Conservation (phyloP, 2,329 filamentous ascomycete genomes). For the Fusarium citri region DNA sequence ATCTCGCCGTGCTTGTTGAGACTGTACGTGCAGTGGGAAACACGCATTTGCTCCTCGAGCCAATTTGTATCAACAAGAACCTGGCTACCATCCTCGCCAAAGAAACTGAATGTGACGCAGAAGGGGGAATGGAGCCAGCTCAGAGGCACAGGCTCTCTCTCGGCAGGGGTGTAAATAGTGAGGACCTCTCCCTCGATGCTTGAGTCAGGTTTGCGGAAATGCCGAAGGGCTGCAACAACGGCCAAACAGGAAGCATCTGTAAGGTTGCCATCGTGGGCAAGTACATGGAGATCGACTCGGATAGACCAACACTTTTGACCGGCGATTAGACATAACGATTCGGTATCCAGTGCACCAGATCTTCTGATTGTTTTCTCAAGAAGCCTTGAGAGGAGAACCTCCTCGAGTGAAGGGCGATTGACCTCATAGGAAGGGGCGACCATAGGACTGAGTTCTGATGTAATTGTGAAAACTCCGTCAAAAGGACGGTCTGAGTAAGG, state of each 20-base stretch:
- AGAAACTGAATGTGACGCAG: constrained; percentile 91
- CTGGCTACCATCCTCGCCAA: constrained; percentile 73
- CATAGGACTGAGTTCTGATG: constrained; percentile 92
- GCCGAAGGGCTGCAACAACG: constrained; percentile 86
- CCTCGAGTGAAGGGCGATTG: constrained; percentile 83
- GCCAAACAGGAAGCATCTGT: constrained; percentile 88
- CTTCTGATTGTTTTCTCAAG: constrained; percentile 95
- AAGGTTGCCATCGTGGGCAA: constrained; percentile 91
- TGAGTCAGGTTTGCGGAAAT: constrained; percentile 92
- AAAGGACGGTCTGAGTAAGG: constrained; percentile 91
- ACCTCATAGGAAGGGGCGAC: constrained; percentile 90
- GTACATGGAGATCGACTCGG: constrained; percentile 89
- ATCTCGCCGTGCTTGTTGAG: constrained; percentile 92
- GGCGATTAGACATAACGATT: constrained; percentile 93
- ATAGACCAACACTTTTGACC: constrained; percentile 92
- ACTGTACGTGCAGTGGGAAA: constrained; percentile 81
- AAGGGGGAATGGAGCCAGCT: constrained; percentile 93
- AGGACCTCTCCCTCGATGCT: constrained; percentile 86
- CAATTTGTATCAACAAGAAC: constrained; percentile 78
- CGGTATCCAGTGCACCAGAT: constrained; percentile 91
- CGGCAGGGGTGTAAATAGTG: constrained; percentile 84
- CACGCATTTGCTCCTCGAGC: constrained; percentile 80
- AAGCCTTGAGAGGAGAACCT: constrained; percentile 85
- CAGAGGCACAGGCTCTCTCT: constrained; percentile 89
- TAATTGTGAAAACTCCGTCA: constrained; percentile 94